A percentile compares a stretch with the other conserved stretches of the same genome.
These are phyloP conservation scores for Magnusiomyces tetraspermus DNA, from an alignment of 1,139 yeast genomes.

Conservation along the genomic window DNA sequence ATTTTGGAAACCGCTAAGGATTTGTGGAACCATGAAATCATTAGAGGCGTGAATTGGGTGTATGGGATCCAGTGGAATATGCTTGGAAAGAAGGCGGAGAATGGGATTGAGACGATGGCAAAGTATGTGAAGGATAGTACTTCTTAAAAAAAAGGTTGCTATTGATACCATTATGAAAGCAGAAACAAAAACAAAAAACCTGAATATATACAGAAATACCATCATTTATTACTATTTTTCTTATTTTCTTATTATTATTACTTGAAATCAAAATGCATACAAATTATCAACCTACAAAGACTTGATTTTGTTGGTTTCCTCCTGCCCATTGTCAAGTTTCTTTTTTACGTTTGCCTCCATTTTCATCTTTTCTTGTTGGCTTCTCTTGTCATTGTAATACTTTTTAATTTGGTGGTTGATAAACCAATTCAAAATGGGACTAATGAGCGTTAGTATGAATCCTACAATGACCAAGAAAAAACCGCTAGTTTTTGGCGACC, in stretches of 20 bases:
- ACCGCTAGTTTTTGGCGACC: constrained; percentile 55
- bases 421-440: constrained; percentile 51
- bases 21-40: constrained; percentile 73
- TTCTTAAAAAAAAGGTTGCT: background rate
- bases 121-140: constrained; percentile 8
- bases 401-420: constrained; percentile 47
- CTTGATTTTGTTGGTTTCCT: too few relatives aligned
- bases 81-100: constrained; percentile 12
- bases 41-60: constrained; percentile 54
- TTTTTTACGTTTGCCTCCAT: background rate
- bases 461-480: constrained; percentile 34
- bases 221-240: too few relatives aligned
- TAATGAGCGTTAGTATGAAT: constrained; percentile 46
- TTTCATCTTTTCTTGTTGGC: background rate
- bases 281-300: too few relatives aligned
- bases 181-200: too few relatives aligned
- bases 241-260: too few relatives aligned
- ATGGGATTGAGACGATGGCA: constrained; percentile 10
- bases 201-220: too few relatives aligned
- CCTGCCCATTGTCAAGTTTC: background rate
- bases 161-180: too few relatives aligned
- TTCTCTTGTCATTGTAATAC: constrained; percentile 35
- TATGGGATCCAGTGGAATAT: constrained; percentile 29
- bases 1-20: constrained; percentile 61
- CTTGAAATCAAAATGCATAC: too few relatives aligned